phyloP scores from a whole-genome alignment of 495 filamentous ascomycete genomes.

The Aspergillus sparsus region DNA sequence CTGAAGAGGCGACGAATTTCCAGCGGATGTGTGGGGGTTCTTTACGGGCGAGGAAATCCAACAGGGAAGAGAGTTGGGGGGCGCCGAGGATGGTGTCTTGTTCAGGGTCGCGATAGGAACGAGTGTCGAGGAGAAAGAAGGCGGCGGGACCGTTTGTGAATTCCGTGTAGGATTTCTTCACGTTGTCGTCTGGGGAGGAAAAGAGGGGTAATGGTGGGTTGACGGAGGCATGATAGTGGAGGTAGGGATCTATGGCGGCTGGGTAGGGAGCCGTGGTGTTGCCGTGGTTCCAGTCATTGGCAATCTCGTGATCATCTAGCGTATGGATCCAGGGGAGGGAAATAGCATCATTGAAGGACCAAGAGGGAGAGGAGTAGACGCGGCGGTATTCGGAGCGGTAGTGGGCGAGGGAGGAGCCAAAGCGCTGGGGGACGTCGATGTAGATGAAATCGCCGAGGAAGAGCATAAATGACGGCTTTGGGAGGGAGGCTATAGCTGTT shows the following conservation, averaged over 20 bases:
- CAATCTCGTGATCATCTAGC: constrained; percentile 93
- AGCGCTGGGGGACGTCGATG: constrained; percentile 81
- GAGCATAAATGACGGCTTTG: constrained; percentile 81
- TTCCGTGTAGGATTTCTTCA: constrained; percentile 68
- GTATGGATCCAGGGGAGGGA: constrained; percentile 95
- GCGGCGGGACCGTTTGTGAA: constrained; percentile 87
- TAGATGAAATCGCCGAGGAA: constrained; percentile 99
- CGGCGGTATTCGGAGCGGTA: constrained; percentile 92
- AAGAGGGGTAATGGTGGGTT: constrained; percentile 70
- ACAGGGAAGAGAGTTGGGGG: constrained; percentile 74
- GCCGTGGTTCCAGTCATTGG: constrained; percentile 78
- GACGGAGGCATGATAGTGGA: constrained; percentile 76
- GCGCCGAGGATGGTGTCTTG: constrained; percentile 79
- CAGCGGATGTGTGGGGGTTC: constrained; percentile 78
- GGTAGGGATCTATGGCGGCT: constrained; percentile 80
- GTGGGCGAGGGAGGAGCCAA: constrained; percentile 67
- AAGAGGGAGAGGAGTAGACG: constrained; percentile 90
- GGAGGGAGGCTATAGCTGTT: constrained; percentile 55
- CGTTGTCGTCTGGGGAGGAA: constrained; percentile 41
- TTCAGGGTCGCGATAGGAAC: constrained; percentile 74
- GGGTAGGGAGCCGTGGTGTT: constrained; percentile 72
- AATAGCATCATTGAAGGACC: constrained; percentile 55
- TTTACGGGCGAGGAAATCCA: constrained; percentile 69
- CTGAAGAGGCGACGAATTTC: constrained; percentile 86
- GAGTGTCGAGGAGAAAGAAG: constrained; percentile 94